A percentile compares a stretch with the other conserved stretches of the same genome.
phyloP scores from a whole-genome alignment of 106 monocot genomes.

The Dioscorea alata region DNA sequence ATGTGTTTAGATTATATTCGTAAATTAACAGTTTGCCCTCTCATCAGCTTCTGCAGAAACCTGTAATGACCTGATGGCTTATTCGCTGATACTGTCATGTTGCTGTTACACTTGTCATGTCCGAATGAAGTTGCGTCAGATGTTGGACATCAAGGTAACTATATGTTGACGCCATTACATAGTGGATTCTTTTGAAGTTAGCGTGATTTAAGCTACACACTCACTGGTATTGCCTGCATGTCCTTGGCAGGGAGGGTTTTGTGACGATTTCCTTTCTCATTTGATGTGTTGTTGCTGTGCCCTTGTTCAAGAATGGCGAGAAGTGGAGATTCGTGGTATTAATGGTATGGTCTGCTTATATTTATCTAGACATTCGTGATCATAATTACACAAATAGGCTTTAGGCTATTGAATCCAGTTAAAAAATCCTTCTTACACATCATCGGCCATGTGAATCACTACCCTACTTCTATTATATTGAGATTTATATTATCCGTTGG shows the following conservation, averaged over 20 bases:
- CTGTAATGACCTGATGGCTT: conserved; percentile 91
- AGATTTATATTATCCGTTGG: too few relatives aligned
- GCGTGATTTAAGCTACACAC: background rate
- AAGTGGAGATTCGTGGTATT: conserved; percentile 72
- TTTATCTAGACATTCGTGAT: too few relatives aligned
- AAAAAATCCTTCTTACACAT: too few relatives aligned
- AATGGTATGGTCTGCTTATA: conserved; percentile 22
- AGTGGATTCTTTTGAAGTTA: background rate
- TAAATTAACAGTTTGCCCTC: background rate
- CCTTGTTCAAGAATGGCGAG: conserved; percentile 95
- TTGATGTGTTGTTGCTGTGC: conserved; percentile 95
- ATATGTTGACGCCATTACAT: background rate
- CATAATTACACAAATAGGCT: too few relatives aligned
- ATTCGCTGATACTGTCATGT: conserved; percentile 79
- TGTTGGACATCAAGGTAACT: conserved; percentile 65
- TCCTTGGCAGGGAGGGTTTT: conserved; percentile 62
- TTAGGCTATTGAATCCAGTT: too few relatives aligned
- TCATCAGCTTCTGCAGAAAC: conserved; percentile 70
- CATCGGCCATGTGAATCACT: too few relatives aligned
- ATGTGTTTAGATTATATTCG: too few relatives aligned
- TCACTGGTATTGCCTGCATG: background rate
- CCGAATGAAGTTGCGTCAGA: conserved; percentile 72
- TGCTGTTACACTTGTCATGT: conserved; percentile 95
- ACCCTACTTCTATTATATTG: too few relatives aligned
- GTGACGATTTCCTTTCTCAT: conserved; percentile 93